Conservation (phyloP, 257 asterid genomes). For the Craterostigma plantagineum region DNA sequence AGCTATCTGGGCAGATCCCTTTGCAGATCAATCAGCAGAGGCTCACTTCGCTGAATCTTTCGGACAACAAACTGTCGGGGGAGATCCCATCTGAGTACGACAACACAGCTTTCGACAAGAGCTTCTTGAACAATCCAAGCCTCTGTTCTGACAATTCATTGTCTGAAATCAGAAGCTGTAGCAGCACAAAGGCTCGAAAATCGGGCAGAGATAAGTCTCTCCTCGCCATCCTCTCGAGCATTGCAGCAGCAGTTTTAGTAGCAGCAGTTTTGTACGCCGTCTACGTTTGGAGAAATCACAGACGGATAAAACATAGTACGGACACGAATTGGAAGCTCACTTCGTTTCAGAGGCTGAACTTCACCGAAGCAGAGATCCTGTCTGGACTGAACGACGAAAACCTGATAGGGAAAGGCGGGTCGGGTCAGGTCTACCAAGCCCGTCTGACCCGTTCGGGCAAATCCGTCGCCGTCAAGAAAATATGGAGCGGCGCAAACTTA, state of each 20-base stretch:
- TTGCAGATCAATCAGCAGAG: conserved; percentile 21
- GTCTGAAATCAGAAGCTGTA: conserved; percentile 29
- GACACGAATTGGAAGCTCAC: conserved; percentile 55
- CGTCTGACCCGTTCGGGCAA: conserved; percentile 25
- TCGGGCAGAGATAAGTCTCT: conserved; percentile 20
- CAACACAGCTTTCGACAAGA: conserved; percentile 29
- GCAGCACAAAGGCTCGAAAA: conserved; percentile 6
- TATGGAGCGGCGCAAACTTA: conserved; percentile 23
- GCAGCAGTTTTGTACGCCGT: conserved; percentile 23
- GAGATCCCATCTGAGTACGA: conserved; percentile 39
- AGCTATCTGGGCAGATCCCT: conserved; percentile 59
- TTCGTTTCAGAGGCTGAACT: conserved; percentile 53
- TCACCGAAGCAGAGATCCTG: conserved; percentile 43
- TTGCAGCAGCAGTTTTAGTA: conserved; percentile 28
- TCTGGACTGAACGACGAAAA: conserved; percentile 37
- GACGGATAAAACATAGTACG: conserved; percentile 16
- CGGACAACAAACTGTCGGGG: conserved; percentile 56
- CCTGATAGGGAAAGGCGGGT: conserved; percentile 69
- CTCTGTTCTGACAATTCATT: conserved; percentile 39
- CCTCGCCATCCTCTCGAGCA: conserved; percentile 43
- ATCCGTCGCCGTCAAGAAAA: conserved; percentile 64
- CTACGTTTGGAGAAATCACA: conserved; percentile 23
- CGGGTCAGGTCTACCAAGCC: conserved; percentile 63
- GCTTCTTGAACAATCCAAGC: conserved; percentile 47
- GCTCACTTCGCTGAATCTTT: conserved; percentile 30